Base-by-base conservation (phyloP, 202 grass and related monocot species). In the Saccharum hybrid region DNA sequence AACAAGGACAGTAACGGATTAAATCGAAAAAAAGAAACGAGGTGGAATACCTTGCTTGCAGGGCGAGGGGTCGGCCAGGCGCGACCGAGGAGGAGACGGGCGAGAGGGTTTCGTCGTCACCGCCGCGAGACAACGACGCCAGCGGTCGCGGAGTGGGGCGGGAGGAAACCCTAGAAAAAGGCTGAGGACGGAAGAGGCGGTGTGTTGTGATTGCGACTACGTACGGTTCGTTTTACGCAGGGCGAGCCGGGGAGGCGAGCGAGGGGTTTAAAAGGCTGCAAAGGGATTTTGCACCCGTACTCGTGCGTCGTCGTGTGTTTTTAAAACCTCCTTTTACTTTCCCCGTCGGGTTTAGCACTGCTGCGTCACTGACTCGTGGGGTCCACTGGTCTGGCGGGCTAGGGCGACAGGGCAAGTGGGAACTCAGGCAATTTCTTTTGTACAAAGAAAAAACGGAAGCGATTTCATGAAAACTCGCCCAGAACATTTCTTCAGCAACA, bases 261-360 rank as follows among this genome's bases (percentile, higher is more conserved):
- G 49, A 4, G 33, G 66, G 83, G 52, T 85, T 85, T 85, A 79
- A 79, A 56, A 4, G 28, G 45, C 31, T 37, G 30, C 30, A 36
- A 34, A 36, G 30, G 48, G 71, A 6, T 74, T 65, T 74, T 54
- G 71, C 48, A 56, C 15, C 4, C 28, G 71, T 16, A 56, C 48
- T 56, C 28, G 46, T 54, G 23, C 31, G 1, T 33, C 31, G 41
- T 23, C 45, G 46, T 36, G 42, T 49, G 41, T 7, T 49, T 33
- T 33, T 33, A 33, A 33, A 33, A 33, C 31, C 31, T 33, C 31
- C 31, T 46, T 40, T 42, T 41, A 39, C 65, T 69, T 69, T 43
- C 4, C n/a, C 4, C 37, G 40, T 14, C 68, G 31, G 41, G 13
- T 42, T 71, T 46, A 39, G 1, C 36, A 37, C 1, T 37, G 4